A percentile compares a stretch with the other conserved stretches of the same genome.
Evolutionary conservation across 202 grass and related monocot genomes (phyloP).

Genomic region (Hordeum pubiflorum): DNA sequence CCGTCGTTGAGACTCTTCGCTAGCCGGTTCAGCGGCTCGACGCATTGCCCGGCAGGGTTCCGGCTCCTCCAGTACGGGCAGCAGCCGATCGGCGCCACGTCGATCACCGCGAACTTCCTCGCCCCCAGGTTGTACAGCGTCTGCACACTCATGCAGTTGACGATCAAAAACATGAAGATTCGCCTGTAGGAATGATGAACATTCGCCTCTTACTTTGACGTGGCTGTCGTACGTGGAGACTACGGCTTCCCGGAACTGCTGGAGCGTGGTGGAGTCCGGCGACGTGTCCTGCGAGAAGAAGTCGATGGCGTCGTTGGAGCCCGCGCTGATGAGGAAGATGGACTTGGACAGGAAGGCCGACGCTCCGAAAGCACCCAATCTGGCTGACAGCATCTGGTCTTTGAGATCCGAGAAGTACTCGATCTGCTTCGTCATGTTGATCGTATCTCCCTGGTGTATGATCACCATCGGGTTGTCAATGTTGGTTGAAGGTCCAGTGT

Average conservation of each 20-base stretch:
- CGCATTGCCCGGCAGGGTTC: conserved; percentile 32
- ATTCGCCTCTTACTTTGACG: conserved; percentile 46
- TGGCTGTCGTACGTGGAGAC: conserved; percentile 51
- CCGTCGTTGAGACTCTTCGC: conserved; percentile 51
- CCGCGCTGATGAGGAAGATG: conserved; percentile 54
- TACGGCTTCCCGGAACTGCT: conserved; percentile 41
- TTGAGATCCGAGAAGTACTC: conserved; percentile 45
- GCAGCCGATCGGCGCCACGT: conserved; percentile 49
- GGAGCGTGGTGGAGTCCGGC: conserved; percentile 19
- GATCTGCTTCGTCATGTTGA: conserved; percentile 59
- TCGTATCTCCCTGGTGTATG: conserved; percentile 38
- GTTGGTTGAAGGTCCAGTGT: not conserved
- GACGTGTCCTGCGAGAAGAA: conserved; percentile 37
- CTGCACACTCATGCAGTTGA: conserved; percentile 4
- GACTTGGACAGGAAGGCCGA: conserved; percentile 37
- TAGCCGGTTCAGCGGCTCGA: conserved; percentile 43
- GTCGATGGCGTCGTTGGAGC: conserved; percentile 50
- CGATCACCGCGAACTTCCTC: conserved; percentile 54
- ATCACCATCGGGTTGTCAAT: conserved; percentile 15
- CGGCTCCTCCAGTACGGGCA: conserved; percentile 34
- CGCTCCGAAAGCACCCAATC: not conserved
- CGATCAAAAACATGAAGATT: too few relatives aligned
- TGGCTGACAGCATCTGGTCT: conserved; percentile 30
- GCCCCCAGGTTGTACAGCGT: conserved; percentile 51
- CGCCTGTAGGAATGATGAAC: too few relatives aligned